Evolutionary conservation across 2,329 filamentous ascomycete genomes (phyloP).

Genomic region (Clonostachys rhizophaga): DNA sequence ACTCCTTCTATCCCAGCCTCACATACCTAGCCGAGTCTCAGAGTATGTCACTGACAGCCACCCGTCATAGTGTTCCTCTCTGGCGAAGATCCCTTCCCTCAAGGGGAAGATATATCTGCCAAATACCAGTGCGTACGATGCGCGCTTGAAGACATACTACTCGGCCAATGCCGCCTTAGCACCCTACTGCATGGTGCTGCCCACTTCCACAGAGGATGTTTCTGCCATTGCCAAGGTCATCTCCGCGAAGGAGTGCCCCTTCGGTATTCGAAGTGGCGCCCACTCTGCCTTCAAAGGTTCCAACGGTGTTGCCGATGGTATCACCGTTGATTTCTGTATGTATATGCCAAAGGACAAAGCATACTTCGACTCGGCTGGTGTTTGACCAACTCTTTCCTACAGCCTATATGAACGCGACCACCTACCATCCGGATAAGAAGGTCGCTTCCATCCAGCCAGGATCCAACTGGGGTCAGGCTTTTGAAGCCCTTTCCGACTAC

Average conservation of each 20-base stretch:
- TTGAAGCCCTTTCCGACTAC: constrained; percentile 11
- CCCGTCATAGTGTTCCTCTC: constrained; percentile 10
- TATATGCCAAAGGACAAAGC: neutral
- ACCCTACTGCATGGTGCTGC: constrained; percentile 19
- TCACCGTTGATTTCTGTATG: constrained; percentile 18
- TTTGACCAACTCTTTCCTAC: too few relatives aligned
- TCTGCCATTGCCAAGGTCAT: constrained; percentile 12
- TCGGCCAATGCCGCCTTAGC: constrained; percentile 18
- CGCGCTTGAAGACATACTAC: constrained; percentile 15
- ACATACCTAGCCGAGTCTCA: too few relatives aligned
- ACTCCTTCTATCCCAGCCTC: neutral
- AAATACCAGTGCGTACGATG: constrained; percentile 8
- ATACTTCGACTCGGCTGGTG: too few relatives aligned
- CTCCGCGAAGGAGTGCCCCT: constrained; percentile 12
- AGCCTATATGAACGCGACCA: constrained; percentile 9
- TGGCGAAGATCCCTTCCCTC: constrained; percentile 6
- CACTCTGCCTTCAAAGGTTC: constrained; percentile 21
- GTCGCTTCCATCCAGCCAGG: constrained; percentile 35
- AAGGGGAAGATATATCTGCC: constrained; percentile 11
- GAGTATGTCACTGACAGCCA: neutral
- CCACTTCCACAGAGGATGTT: constrained; percentile 13
- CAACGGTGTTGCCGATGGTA: constrained; percentile 15
- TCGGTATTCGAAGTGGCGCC: constrained; percentile 22
- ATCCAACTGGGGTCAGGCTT: constrained; percentile 26
- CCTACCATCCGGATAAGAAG: constrained; percentile 14